phyloP scores from a whole-genome alignment of 2,329 filamentous ascomycete species.

The Neonectria punicea region DNA sequence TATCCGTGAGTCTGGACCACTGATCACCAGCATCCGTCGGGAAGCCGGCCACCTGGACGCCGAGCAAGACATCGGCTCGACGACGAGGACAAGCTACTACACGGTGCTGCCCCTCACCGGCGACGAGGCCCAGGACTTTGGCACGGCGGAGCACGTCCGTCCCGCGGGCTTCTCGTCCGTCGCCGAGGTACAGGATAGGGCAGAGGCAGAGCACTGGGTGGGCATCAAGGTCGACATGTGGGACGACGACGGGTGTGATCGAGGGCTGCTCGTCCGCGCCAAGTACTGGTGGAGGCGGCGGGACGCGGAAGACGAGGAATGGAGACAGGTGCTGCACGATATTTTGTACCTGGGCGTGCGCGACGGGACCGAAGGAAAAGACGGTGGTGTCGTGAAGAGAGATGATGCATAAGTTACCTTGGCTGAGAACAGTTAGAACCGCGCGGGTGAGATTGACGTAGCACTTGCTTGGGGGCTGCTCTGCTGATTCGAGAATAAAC shows the following conservation, averaged over 20 bases:
- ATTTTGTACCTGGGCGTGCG: conserved; percentile 21
- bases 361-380: conserved; percentile 17
- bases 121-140: conserved; percentile 14
- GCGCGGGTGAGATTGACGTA: background rate
- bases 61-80: background rate
- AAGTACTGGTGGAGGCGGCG: conserved; percentile 45
- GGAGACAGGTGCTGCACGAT: conserved; percentile 36
- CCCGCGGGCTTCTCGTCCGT: conserved; percentile 26
- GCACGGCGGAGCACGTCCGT: conserved; percentile 24
- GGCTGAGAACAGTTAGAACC: background rate
- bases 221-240: conserved; percentile 46
- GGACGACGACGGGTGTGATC: conserved; percentile 28
- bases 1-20: conserved; percentile 29
- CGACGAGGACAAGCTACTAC: conserved; percentile 10
- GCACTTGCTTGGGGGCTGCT: too few relatives aligned
- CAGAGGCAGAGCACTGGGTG: conserved; percentile 36
- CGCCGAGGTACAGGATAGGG: conserved; percentile 23
- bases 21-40: conserved; percentile 23
- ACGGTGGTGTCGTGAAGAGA: background rate
- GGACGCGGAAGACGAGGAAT: conserved; percentile 24
- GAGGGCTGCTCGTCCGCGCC: conserved; percentile 40
- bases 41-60: background rate
- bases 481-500: too few relatives aligned
- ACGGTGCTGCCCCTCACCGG: conserved; percentile 7
- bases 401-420: background rate